phyloP scores from a whole-genome alignment of 192 early-diverging fungal genomes.

The Backusella mclennaniae region DNA sequence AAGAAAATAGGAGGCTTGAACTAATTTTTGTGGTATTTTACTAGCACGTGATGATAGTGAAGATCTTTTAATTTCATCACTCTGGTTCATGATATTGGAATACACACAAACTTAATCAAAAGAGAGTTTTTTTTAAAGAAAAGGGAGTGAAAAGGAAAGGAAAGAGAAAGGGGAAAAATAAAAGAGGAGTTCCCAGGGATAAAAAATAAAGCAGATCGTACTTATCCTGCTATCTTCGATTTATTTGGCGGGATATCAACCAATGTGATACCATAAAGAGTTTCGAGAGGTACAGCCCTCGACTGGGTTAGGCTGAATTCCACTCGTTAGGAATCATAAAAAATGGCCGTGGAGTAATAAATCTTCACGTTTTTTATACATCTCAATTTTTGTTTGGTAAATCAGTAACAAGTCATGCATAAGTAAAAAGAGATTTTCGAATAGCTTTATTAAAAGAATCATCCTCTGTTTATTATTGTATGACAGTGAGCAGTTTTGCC shows the following conservation, averaged over 20 bases:
- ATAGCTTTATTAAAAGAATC: background rate
- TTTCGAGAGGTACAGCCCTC: background rate
- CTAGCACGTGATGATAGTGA: constrained; percentile 16
- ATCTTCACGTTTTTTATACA: background rate
- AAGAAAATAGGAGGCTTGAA: constrained; percentile 4
- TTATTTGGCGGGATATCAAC: constrained; percentile 15
- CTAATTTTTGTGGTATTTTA: constrained; percentile 20
- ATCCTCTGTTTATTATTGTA: background rate
- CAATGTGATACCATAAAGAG: background rate
- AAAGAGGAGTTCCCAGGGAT: background rate
- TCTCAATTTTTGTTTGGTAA: background rate
- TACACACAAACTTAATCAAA: background rate
- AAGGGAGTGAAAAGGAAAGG: background rate
- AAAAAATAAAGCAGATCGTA: constrained; percentile 13
- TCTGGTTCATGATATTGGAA: background rate
- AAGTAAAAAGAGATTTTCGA: background rate
- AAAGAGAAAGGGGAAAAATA: background rate
- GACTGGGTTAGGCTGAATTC: background rate
- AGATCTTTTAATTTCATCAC: background rate
- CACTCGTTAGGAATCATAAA: background rate
- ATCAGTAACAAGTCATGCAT: background rate
- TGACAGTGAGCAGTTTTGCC: background rate
- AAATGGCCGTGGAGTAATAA: background rate
- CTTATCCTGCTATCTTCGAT: background rate
- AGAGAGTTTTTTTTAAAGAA: too few species aligned